A percentile compares a stretch with the other conserved stretches of the same genome.
Evolutionary conservation across 139 green algal genomes (phyloP).

Genomic region (Micractinium conductrix): DNA sequence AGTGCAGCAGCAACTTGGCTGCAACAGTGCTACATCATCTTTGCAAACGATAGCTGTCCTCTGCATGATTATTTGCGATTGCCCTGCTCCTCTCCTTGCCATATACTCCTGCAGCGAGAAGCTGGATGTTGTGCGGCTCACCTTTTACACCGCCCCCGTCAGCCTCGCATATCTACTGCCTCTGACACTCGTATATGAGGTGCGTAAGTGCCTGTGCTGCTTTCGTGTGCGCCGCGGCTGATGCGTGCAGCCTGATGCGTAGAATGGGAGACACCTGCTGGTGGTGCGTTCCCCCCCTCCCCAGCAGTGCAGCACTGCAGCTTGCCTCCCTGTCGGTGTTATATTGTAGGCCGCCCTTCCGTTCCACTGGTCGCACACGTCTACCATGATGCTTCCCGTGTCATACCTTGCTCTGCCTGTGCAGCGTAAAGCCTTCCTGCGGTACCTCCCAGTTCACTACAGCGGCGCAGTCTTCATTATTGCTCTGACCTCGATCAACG

Average conservation of each 20-base stretch:
- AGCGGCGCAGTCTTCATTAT: not conserved
- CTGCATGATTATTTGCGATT: too few species aligned
- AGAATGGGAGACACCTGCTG: too few species aligned
- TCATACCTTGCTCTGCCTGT: not conserved
- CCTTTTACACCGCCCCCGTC: slow-evolving; percentile 83
- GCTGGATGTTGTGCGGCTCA: slow-evolving; percentile 75
- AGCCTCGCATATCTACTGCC: slow-evolving; percentile 56
- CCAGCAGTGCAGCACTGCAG: too few species aligned
- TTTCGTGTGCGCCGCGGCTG: slow-evolving; percentile 10
- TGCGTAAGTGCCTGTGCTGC: too few species aligned
- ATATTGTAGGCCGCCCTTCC: too few species aligned
- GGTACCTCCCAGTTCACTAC: not conserved
- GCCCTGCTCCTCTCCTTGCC: too few species aligned
- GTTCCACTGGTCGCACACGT: not conserved
- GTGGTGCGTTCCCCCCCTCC: too few species aligned
- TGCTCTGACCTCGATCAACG: not conserved
- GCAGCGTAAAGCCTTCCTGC: not conserved
- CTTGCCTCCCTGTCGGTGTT: too few species aligned
- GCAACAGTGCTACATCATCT: too few species aligned
- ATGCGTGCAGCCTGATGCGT: not conserved
- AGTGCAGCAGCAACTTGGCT: too few species aligned
- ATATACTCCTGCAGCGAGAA: slow-evolving; percentile 45
- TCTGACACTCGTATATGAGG: slow-evolving; percentile 51
- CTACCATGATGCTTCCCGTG: not conserved
- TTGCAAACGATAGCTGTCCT: too few species aligned